Evolutionary conservation across 1,139 yeast genomes (phyloP), one percentile per base, ranked within the genome.

Genomic region (Blastobotrys aristatus): DNA sequence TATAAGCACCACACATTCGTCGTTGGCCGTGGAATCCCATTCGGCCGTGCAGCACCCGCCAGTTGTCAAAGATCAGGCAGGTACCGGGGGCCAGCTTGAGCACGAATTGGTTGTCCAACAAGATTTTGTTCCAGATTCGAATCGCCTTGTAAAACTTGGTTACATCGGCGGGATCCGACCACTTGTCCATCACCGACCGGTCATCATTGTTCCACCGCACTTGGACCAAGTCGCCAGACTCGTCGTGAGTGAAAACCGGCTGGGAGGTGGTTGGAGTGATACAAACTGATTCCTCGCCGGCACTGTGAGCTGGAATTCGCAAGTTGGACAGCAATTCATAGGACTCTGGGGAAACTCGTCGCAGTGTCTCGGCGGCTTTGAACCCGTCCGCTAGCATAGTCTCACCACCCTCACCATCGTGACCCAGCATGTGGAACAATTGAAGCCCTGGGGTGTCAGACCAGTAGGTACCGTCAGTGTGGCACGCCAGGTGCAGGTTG

Each of bases 391-490:
- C 84, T 48, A 84, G 69, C 32, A 86, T 79, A 1, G 88, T 80
- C 40, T 81, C 77, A 1, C 90, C 92, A n/a, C 90, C 92, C 27
- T 68, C 66, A 7, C 90, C 90, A 46, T 80, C 83, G 54, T 79
- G 84, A 55, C 68, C 75, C 47, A 84, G 70, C 53, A 83, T 68
- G 60, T 84, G 92, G 69, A 84, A 82, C 50, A 83, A 68, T 61
- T 84, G 90, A 47, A 84, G 69, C 0, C 88, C 89, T 0, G 90
- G 89, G 1, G 89, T 79, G 53, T 83, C 84, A 14, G 82, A 74
- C 86, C 88, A 84, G 61, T 84, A 84, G 2, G 90, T 83, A 1
- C 90, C 90, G 61, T 84, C 90, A 2, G 89, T 82, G 59, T 84
- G 92, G 18, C 79, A 69, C 16, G 79, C 78, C 50, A 84, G 77